A percentile compares a stretch with the other conserved stretches of the same genome.
Conservation (phyloP, 2,329 filamentous ascomycete genomes). For the Penicillium frequentans region DNA sequence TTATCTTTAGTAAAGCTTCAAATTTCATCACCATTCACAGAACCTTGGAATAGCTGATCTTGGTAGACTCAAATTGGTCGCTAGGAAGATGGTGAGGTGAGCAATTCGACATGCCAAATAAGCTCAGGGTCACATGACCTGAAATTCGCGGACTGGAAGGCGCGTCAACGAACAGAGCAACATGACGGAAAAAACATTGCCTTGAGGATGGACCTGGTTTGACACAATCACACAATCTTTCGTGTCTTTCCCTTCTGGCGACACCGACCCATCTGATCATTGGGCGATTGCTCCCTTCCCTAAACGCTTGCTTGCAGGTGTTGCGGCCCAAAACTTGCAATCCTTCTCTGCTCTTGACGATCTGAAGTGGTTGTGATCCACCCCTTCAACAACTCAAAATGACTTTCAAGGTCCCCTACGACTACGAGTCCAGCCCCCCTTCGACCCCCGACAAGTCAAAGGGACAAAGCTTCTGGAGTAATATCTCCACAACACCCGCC, state of each 20-base stretch:
- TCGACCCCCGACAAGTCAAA: slow-evolving; percentile 39
- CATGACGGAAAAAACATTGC: background rate
- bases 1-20: no score
- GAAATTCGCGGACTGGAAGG: slow-evolving; percentile 1
- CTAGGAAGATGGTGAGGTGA: no score
- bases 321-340: slow-evolving; percentile 21
- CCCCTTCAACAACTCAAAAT: slow-evolving; percentile 18
- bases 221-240: background rate
- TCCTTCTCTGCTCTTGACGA: slow-evolving; percentile 8
- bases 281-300: background rate
- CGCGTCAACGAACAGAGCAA: slow-evolving; percentile 9
- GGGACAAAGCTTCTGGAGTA: slow-evolving; percentile 36
- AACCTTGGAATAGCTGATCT: no score
- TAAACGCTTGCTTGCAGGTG: slow-evolving; percentile 8
- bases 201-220: slow-evolving; percentile 6
- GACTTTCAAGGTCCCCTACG: slow-evolving; percentile 37
- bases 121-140: slow-evolving; percentile 5
- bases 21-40: no score
- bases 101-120: background rate
- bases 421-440: slow-evolving; percentile 37
- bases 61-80: no score
- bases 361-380: slow-evolving; percentile 3
- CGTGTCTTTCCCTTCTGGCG: background rate
- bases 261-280: background rate
- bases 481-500: slow-evolving; percentile 59